Base-by-base conservation (phyloP, 371 early-diverging fungal species). In the Mucor lusitanicus region DNA sequence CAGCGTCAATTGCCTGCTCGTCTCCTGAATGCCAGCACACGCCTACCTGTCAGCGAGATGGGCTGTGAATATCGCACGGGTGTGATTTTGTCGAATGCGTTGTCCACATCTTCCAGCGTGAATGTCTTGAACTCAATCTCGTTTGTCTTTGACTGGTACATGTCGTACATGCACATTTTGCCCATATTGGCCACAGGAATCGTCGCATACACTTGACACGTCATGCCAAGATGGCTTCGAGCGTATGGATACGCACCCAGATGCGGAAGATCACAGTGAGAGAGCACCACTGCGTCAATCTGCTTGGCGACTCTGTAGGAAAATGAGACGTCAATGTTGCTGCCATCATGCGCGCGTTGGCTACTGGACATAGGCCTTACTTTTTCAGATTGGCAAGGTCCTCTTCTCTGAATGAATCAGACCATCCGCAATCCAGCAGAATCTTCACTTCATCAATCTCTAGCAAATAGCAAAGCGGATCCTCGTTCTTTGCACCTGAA, bases 181-280 rank as follows among this genome's bases (percentile, higher is more conserved):
- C 99, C 99, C 91, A 99, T 91, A 70, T 95, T 92, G 62, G 91
- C 91, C 0, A 97, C 93, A 1, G 99, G 99, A 9, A 95, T 83
- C 0, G 99, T 98, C 3, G 97, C 92, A 74, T 96, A 97, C 0
- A 93, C 92, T 15, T 95, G 94, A 68, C 97, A 97, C 3, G 86
- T 87, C 60, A 98, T 78, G 3, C 95, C 95, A 17, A 95, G 80
- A 56, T 91, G 83, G 15, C 86, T 80, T 63, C 85, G 81, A 6
- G 98, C 95, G 74, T 95, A 91, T 6, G 95, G 91, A 53, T 93
- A 89, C 0, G 94, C 99, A 15, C 99, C 99, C 3, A 98, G 70
- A 72, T 96, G 97, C 30, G 86, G 80, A 55, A 95, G 72, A 66
- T 95, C 96, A 21, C 92, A 91, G 66, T 98, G 98, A 7, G 96